Evolutionary conservation across 2,329 filamentous ascomycete genomes (phyloP).

Genomic region (Capronia epimyces): DNA sequence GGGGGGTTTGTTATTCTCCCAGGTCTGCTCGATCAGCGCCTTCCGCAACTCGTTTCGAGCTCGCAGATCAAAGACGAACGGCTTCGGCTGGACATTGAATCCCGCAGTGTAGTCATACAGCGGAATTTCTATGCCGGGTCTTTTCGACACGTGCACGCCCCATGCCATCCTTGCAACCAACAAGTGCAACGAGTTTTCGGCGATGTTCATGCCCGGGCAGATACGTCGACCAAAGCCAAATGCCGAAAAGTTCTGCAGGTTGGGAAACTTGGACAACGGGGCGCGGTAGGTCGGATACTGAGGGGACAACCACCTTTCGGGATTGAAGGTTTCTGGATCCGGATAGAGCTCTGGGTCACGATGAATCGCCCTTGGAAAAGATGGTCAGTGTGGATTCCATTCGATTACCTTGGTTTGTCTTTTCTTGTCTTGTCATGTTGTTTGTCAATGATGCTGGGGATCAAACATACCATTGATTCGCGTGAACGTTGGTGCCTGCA

Average conservation of each 20-base stretch:
- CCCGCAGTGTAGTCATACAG: no score
- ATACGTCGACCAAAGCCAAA: constrained; percentile 52
- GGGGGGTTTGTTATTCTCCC: no score
- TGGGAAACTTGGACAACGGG: constrained; percentile 48
- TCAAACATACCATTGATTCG: constrained; percentile 41
- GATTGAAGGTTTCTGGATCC: constrained; percentile 38
- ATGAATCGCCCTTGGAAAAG: constrained; percentile 39
- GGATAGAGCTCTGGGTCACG: constrained; percentile 44
- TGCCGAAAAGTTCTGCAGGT: constrained; percentile 48
- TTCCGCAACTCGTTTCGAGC: no score
- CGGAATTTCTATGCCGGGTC: no score
- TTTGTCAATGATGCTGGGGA: no score
- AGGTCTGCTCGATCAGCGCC: no score
- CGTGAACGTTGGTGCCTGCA: constrained; percentile 42
- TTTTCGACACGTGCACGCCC: no score
- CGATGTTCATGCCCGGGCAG: constrained; percentile 31
- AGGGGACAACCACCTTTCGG: constrained; percentile 48
- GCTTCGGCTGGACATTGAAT: no score
- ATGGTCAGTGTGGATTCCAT: no score
- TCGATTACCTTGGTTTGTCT: no score
- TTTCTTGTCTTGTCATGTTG: no score
- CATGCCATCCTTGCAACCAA: constrained; percentile 26
- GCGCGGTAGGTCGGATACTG: constrained; percentile 50
- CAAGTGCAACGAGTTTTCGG: constrained; percentile 26
- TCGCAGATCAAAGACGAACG: no score